A percentile compares a stretch with the other conserved stretches of the same genome.
Conservation (phyloP, 2,329 filamentous ascomycete genomes). For the Aureobasidium pullulans region DNA sequence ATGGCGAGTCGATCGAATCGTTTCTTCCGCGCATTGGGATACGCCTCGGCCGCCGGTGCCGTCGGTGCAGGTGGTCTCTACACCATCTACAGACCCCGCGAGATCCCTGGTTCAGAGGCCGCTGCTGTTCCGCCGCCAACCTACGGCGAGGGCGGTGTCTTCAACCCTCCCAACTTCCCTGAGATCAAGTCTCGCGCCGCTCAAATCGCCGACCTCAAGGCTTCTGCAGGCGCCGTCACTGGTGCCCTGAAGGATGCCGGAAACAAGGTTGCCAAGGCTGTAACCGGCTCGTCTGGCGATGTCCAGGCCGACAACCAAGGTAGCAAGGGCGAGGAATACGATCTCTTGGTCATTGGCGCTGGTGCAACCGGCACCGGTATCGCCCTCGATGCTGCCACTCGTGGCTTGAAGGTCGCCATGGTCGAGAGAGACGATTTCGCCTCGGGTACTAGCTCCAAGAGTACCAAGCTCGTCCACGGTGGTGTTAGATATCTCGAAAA, state of each 20-base stretch:
- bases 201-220: constrained; percentile 55
- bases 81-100: constrained; percentile 59
- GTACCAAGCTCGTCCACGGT: constrained; percentile 79
- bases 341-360: constrained; percentile 70
- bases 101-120: constrained; percentile 63
- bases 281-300: constrained; percentile 21
- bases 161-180: constrained; percentile 61
- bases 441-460: constrained; percentile 76
- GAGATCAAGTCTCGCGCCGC: constrained; percentile 54
- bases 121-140: constrained; percentile 64
- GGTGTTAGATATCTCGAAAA: constrained; percentile 82
- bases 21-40: constrained; percentile 51
- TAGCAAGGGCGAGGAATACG: constrained; percentile 51
- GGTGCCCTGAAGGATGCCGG: constrained; percentile 38
- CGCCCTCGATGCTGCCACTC: constrained; percentile 71
- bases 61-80: constrained; percentile 52
- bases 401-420: constrained; percentile 70
- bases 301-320: constrained; percentile 22
- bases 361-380: constrained; percentile 76
- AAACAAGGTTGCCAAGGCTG: constrained; percentile 33
- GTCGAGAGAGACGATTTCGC: constrained; percentile 81
- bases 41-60: constrained; percentile 49
- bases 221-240: constrained; percentile 37
- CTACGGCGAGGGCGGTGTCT: constrained; percentile 60
- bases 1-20: constrained; percentile 15